A percentile compares a stretch with the other conserved stretches of the same genome.
phyloP scores from a whole-genome alignment of 2,329 filamentous ascomycete species.

The Nothophoma quercina region DNA sequence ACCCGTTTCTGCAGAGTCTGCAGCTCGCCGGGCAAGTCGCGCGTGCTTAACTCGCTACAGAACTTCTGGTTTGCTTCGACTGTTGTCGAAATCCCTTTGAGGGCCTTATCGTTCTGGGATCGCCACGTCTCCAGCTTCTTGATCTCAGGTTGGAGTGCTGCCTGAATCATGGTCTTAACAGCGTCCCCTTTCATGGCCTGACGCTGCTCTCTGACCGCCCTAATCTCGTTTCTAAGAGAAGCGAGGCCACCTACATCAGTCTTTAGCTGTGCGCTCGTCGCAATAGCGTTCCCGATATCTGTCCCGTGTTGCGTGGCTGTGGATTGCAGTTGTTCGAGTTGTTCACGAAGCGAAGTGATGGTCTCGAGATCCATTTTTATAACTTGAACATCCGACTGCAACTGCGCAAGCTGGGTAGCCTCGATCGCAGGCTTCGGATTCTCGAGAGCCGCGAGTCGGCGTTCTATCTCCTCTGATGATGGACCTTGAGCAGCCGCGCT shows the following conservation, averaged over 20 bases:
- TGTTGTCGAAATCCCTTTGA: background rate
- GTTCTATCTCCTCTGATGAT: background rate
- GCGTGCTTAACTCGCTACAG: background rate
- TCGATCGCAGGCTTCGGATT: background rate
- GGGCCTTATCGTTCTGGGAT: background rate
- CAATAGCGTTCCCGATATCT: background rate
- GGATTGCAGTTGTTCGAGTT: background rate
- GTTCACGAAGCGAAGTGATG: background rate
- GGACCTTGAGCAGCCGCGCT: background rate
- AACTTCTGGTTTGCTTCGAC: background rate
- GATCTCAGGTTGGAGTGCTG: background rate
- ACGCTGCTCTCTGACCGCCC: background rate
- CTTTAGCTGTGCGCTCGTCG: background rate
- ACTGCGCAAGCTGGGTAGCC: background rate
- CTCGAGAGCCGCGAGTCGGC: slow-evolving; percentile 1
- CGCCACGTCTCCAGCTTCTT: background rate
- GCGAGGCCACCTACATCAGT: background rate
- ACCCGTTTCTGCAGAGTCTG: slow-evolving; percentile 1
- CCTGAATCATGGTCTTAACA: background rate
- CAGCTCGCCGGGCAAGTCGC: slow-evolving; percentile 1
- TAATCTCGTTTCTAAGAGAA: background rate
- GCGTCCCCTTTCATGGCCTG: background rate
- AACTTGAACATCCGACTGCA: background rate
- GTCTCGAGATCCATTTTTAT: background rate
- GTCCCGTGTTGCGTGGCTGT: background rate